Evolutionary conservation across 163 green algal species (phyloP).

Genomic region (Chloromonas sp.): DNA sequence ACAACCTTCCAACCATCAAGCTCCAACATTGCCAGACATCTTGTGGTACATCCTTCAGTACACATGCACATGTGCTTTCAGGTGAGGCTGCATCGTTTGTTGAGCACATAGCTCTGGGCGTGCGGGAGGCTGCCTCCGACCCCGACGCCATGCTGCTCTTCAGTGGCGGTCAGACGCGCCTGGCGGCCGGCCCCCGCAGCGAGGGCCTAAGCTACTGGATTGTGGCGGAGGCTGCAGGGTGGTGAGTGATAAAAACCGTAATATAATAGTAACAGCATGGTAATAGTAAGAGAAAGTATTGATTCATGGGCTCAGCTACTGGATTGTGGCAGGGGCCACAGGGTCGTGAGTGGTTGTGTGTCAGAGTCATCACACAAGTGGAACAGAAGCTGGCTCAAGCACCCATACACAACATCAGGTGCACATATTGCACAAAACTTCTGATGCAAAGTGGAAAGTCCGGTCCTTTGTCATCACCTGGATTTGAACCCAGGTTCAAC

Average conservation of each 20-base stretch:
- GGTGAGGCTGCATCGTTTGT: conserved; percentile 74
- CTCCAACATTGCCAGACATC: no score
- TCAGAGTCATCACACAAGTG: no score
- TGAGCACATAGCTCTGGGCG: conserved; percentile 74
- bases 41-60: no score
- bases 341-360: neutral
- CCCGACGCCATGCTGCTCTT: conserved; percentile 73
- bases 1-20: no score
- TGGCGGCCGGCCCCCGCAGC: conserved; percentile 60
- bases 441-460: no score
- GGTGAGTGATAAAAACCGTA: neutral
- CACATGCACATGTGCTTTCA: neutral
- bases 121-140: conserved; percentile 55
- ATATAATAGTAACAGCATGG: no score
- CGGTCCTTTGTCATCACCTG: no score
- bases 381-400: no score
- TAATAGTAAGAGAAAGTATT: no score
- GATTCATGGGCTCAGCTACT: conserved; percentile 71
- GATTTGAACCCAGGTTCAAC: conserved; percentile 42
- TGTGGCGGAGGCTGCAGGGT: neutral
- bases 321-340: conserved; percentile 21
- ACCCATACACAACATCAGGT: no score
- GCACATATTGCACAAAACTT: no score
- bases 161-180: conserved; percentile 71
- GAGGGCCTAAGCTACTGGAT: conserved; percentile 81